Evolutionary conservation across 2,329 filamentous ascomycete genomes (phyloP).

Genomic region (Exophiala alcalophila): DNA sequence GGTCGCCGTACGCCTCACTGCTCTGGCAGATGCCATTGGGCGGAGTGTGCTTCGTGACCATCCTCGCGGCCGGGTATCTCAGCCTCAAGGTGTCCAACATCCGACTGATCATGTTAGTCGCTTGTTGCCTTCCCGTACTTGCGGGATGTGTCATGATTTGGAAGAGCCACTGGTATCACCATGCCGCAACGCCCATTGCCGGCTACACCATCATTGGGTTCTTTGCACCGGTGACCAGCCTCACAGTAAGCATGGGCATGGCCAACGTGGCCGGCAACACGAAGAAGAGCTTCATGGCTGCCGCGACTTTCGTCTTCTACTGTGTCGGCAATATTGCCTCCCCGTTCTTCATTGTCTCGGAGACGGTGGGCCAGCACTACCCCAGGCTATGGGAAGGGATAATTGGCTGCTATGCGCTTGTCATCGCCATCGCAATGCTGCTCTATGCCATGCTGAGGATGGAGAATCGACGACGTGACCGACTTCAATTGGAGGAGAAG

Average conservation of each 20-base stretch:
- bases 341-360: constrained; percentile 54
- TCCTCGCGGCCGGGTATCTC: constrained; percentile 64
- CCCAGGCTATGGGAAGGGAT: constrained; percentile 68
- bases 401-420: constrained; percentile 65
- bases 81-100: constrained; percentile 60
- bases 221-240: constrained; percentile 67
- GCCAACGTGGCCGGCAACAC: constrained; percentile 72
- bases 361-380: constrained; percentile 65
- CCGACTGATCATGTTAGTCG: constrained; percentile 61
- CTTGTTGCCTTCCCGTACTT: constrained; percentile 70
- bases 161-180: constrained; percentile 63
- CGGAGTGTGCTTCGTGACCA: constrained; percentile 54
- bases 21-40: constrained; percentile 74
- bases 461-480: constrained; percentile 57
- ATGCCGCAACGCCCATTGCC: constrained; percentile 63
- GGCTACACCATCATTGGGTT: constrained; percentile 72
- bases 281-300: constrained; percentile 74
- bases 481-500: constrained; percentile 53
- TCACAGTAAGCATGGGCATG: constrained; percentile 58
- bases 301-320: constrained; percentile 71
- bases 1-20: constrained; percentile 41
- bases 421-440: constrained; percentile 55
- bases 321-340: constrained; percentile 75
- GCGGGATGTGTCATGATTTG: constrained; percentile 73
- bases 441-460: constrained; percentile 59